phyloP scores from a whole-genome alignment of 768 basidiomycete species.

The Lentinus brumalis region DNA sequence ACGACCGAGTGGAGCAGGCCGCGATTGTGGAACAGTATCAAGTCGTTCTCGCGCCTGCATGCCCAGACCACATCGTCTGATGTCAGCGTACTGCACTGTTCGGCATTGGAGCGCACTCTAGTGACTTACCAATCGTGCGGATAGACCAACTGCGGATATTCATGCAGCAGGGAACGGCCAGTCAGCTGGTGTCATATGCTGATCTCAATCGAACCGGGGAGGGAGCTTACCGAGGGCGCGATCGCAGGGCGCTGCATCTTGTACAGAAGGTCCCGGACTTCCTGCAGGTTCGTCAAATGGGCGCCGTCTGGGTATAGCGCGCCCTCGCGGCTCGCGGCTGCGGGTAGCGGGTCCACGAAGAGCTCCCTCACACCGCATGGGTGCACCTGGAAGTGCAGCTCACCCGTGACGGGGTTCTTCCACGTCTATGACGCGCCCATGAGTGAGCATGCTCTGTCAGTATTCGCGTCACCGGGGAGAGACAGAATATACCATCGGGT shows the following conservation, averaged over 20 bases:
- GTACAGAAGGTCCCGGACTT: constrained; percentile 76
- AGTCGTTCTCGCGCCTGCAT: constrained; percentile 58
- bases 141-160: constrained; percentile 65
- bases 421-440: constrained; percentile 53
- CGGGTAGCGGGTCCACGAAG: constrained; percentile 72
- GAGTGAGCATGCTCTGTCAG: neutral
- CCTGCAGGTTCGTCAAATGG: constrained; percentile 68
- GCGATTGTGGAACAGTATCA: constrained; percentile 89
- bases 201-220: neutral
- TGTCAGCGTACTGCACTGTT: neutral
- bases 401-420: constrained; percentile 89
- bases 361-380: constrained; percentile 74
- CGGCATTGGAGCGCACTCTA: neutral
- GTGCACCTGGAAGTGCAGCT: constrained; percentile 88
- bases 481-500: constrained; percentile 54
- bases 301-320: constrained; percentile 85
- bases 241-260: constrained; percentile 90
- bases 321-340: constrained; percentile 53
- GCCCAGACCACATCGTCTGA: no score
- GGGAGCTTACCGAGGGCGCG: constrained; percentile 60
- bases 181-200: constrained; percentile 9
- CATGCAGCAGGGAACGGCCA: neutral
- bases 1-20: constrained; percentile 81
- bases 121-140: constrained; percentile 77
- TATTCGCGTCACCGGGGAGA: neutral